Evolutionary conservation across 208 protist genomes (phyloP).

Genomic region (Endotrypanum monterogeii): DNA sequence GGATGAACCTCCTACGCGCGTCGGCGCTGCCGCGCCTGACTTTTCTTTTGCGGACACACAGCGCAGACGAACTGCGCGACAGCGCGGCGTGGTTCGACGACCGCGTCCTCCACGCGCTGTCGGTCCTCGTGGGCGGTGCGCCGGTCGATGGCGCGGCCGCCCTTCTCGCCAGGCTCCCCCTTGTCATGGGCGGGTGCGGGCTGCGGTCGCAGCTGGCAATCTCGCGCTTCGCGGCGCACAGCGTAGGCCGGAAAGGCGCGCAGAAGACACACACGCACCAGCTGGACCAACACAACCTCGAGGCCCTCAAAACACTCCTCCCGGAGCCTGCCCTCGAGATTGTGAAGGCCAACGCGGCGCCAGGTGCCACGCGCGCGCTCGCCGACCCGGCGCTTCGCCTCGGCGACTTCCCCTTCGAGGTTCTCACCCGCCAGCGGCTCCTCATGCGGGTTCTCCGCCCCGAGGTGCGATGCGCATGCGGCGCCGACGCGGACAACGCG

Average conservation of each 20-base stretch:
- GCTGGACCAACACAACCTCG: slow-evolving; percentile 8
- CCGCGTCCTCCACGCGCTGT: slow-evolving; percentile 13
- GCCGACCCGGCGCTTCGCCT: slow-evolving; percentile 28
- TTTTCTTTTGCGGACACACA: slow-evolving; percentile 35
- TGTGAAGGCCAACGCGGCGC: slow-evolving; percentile 24
- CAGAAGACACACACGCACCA: slow-evolving; percentile 18
- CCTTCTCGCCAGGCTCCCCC: slow-evolving; percentile 21
- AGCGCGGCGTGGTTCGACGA: slow-evolving; percentile 30
- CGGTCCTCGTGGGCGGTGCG: slow-evolving; percentile 6
- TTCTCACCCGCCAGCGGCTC: slow-evolving; percentile 24
- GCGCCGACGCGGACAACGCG: slow-evolving; percentile 9
- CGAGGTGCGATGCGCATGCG: slow-evolving; percentile 19
- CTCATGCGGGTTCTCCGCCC: slow-evolving; percentile 19
- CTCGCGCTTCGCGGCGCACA: slow-evolving; percentile 22
- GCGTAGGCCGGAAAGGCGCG: slow-evolving; percentile 23
- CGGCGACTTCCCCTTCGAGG: slow-evolving; percentile 18
- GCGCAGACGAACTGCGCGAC: slow-evolving; percentile 5
- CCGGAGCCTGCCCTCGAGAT: slow-evolving; percentile 29
- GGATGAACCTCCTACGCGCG: slow-evolving; percentile 23
- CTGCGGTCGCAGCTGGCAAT: slow-evolving; percentile 25
- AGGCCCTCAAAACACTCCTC: slow-evolving; percentile 18
- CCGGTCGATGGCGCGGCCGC: neutral
- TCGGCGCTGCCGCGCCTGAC: slow-evolving; percentile 27
- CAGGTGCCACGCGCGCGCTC: slow-evolving; percentile 29
- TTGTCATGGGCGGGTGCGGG: slow-evolving; percentile 29